phyloP scores from a whole-genome alignment of 1,284 basidiomycete species.

The Inonotus obliquus region DNA sequence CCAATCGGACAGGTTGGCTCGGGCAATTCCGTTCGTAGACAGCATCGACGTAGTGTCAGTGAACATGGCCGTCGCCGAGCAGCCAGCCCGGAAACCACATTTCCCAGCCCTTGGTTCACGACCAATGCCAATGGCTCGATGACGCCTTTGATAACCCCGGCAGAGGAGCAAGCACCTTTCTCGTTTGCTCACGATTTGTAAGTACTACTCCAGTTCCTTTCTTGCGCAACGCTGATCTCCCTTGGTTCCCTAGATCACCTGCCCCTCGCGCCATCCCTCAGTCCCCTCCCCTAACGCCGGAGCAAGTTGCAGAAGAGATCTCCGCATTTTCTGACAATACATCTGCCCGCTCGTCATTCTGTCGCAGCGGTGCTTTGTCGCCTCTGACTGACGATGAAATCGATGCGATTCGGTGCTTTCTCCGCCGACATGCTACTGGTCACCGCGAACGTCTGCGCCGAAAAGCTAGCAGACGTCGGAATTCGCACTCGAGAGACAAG shows the following conservation, averaged over 20 bases:
- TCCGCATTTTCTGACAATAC: constrained; percentile 1
- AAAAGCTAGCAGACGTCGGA: not conserved
- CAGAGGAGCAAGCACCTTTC: constrained; percentile 8
- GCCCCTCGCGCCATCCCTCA: constrained; percentile 6
- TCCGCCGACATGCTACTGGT: constrained; percentile 11
- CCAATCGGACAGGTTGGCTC: constrained; percentile 13
- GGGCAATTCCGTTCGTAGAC: constrained; percentile 1
- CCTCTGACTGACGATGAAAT: constrained; percentile 17
- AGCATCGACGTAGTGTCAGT: constrained; percentile 15
- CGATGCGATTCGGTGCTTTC: constrained; percentile 12
- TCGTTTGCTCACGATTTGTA: constrained; percentile 12
- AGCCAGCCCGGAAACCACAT: not conserved
- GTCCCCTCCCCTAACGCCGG: constrained; percentile 10
- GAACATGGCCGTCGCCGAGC: not conserved
- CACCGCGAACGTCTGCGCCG: constrained; percentile 14
- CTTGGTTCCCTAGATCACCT: constrained; percentile 1
- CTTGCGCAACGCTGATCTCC: not conserved
- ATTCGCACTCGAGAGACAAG: not conserved
- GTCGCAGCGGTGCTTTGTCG: constrained; percentile 10
- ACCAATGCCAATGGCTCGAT: constrained; percentile 3
- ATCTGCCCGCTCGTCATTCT: not conserved
- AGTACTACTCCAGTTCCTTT: not conserved
- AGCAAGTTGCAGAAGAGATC: not conserved
- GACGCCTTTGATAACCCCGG: constrained; percentile 10
- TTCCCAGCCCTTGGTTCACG: constrained; percentile 8